A percentile compares a stretch with the other conserved stretches of the same genome.
These are phyloP conservation scores for Oryza glumipatula DNA, from an alignment of 176 grass and related monocot species.

Conservation along the genomic window DNA sequence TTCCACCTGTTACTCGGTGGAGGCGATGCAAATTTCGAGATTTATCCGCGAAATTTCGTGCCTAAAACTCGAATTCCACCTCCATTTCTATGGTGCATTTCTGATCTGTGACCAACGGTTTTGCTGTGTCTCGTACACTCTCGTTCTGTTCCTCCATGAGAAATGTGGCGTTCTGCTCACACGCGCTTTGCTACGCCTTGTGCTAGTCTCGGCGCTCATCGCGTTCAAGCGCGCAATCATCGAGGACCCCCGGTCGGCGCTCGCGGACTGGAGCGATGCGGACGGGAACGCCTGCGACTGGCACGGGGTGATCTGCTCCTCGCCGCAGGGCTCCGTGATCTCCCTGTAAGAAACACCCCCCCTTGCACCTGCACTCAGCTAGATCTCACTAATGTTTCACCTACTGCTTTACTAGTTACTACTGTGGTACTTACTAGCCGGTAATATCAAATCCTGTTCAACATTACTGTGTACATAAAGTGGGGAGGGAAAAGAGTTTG, in stretches of 20 bases:
- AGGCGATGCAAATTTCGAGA: neutral
- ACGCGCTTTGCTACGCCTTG: neutral
- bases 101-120: slow-evolving; percentile 16
- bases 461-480: slow-evolving; percentile 7
- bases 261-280: slow-evolving; percentile 76
- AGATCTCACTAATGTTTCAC: slow-evolving; percentile 39
- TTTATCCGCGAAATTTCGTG: neutral
- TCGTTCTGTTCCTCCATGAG: neutral
- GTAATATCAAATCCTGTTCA: slow-evolving; percentile 17
- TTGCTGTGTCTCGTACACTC: neutral
- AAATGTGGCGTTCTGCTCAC: slow-evolving; percentile 30
- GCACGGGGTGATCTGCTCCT: slow-evolving; percentile 82
- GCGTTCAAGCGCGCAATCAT: slow-evolving; percentile 75
- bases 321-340: slow-evolving; percentile 61
- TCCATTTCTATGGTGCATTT: neutral
- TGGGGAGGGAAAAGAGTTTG: neutral
- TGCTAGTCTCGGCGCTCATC: slow-evolving; percentile 60
- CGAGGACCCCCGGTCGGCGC: slow-evolving; percentile 74
- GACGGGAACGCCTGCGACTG: slow-evolving; percentile 81
- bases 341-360: slow-evolving; percentile 68
- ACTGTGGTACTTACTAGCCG: neutral
- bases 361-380: neutral
- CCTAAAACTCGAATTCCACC: neutral
- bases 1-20: neutral
- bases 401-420: slow-evolving; percentile 2